Percentiles rank a stretch among this genome's conserved stretches.
These are phyloP conservation scores for Striga asiatica DNA, from an alignment of 257 asterid genomes.

Conservation along the genomic window DNA sequence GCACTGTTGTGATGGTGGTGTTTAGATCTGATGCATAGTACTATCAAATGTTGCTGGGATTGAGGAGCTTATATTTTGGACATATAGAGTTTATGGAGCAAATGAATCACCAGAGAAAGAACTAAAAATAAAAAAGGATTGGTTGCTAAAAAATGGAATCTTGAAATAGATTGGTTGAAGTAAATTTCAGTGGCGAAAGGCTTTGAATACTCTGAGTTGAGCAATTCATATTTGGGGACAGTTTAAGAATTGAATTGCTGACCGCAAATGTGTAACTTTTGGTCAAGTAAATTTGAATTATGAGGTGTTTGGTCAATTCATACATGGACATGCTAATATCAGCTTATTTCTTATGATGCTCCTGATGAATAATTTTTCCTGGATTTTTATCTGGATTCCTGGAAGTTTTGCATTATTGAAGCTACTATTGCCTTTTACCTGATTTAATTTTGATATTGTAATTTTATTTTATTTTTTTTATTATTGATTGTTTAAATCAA, in stretches of 20 bases:
- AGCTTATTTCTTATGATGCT: background rate
- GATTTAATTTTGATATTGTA: too few species aligned
- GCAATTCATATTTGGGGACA: too few species aligned
- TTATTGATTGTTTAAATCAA: constrained; percentile 10
- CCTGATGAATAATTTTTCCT: background rate
- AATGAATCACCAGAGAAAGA: too few species aligned
- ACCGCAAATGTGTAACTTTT: background rate
- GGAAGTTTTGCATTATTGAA: too few species aligned
- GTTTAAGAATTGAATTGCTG: background rate
- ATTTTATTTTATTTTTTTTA: background rate
- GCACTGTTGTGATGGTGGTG: background rate
- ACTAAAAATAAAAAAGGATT: too few species aligned
- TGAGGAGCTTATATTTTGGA: background rate
- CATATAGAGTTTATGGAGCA: too few species aligned
- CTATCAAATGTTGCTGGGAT: background rate
- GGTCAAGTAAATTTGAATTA: background rate
- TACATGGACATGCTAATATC: background rate
- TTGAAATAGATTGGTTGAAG: too few species aligned
- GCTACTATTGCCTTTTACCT: too few species aligned
- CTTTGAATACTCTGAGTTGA: too few species aligned
- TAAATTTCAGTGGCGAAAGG: too few species aligned
- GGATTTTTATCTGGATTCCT: background rate
- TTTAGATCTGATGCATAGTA: constrained; percentile 17
- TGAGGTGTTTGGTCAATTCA: too few species aligned
- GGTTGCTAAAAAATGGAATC: background rate